phyloP scores from a whole-genome alignment of 2,329 filamentous ascomycete species.

The Annulohypoxylon truncatum region DNA sequence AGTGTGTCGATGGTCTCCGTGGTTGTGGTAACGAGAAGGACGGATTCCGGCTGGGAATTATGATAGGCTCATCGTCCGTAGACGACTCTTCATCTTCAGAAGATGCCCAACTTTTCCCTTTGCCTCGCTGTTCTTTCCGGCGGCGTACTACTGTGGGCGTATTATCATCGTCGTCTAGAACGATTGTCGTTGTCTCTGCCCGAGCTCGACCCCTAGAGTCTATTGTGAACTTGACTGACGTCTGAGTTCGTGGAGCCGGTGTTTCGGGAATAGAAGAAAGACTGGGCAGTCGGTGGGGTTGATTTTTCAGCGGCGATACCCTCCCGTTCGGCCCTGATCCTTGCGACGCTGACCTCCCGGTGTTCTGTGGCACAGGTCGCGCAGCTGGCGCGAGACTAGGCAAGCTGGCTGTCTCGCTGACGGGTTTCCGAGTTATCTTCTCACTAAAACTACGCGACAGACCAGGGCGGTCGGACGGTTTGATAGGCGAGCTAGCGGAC shows the following conservation, averaged over 20 bases:
- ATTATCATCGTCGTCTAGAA: slow-evolving; percentile 46
- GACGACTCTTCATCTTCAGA: slow-evolving; percentile 67
- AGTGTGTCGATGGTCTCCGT: slow-evolving; percentile 57
- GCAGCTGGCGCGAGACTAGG: slow-evolving; percentile 62
- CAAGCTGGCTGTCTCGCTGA: slow-evolving; percentile 54
- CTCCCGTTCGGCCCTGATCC: slow-evolving; percentile 59
- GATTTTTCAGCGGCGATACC: slow-evolving; percentile 64
- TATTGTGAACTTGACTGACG: slow-evolving; percentile 72
- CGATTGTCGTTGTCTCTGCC: slow-evolving; percentile 63
- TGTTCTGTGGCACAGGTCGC: slow-evolving; percentile 50
- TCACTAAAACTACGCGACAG: slow-evolving; percentile 68
- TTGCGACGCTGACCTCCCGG: slow-evolving; percentile 51
- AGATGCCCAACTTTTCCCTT: slow-evolving; percentile 56
- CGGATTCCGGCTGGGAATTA: slow-evolving; percentile 70
- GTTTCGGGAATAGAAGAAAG: slow-evolving; percentile 70
- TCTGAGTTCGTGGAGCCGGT: slow-evolving; percentile 58
- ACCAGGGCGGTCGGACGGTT: slow-evolving; percentile 59
- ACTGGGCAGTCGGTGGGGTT: slow-evolving; percentile 62
- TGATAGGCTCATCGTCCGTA: slow-evolving; percentile 72
- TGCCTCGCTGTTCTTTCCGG: slow-evolving; percentile 35
- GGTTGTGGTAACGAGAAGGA: slow-evolving; percentile 70
- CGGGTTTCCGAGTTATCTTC: slow-evolving; percentile 59
- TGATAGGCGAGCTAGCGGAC: slow-evolving; percentile 63
- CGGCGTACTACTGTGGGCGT: slow-evolving; percentile 40
- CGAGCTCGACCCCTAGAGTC: slow-evolving; percentile 70